Evolutionary conservation across 176 grass and related monocot species (phyloP).

Genomic region (Musa troglodytarum): DNA sequence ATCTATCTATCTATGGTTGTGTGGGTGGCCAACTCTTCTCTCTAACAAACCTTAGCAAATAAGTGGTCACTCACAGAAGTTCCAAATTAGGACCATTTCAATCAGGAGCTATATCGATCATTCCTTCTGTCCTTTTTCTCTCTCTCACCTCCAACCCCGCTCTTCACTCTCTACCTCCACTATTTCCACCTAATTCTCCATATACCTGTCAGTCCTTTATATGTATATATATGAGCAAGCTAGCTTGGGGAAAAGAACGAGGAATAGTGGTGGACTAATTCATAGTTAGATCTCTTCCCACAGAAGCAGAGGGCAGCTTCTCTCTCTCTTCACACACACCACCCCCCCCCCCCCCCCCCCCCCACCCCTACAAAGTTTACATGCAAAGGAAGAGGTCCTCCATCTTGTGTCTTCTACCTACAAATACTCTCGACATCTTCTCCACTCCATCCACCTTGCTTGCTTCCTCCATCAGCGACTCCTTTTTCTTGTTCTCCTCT

Average conservation of each 20-base stretch:
- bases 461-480: not conserved
- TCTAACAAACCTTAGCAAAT: not conserved
- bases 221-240: too few species aligned
- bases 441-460: slow-evolving; percentile 1
- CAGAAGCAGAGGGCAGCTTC: not conserved
- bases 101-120: not conserved
- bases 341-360: too few species aligned
- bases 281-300: not conserved
- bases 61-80: not conserved
- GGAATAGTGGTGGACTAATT: too few species aligned
- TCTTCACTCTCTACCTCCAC: not conserved
- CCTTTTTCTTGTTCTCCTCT: not conserved
- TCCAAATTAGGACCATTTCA: not conserved
- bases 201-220: too few species aligned
- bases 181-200: not conserved
- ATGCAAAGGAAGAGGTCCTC: too few species aligned
- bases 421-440: not conserved
- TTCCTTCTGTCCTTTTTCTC: not conserved
- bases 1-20: not conserved
- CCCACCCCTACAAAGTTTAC: too few species aligned
- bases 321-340: too few species aligned
- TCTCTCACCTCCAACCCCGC: not conserved
- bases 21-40: not conserved
- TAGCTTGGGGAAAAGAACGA: too few species aligned
- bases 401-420: not conserved